phyloP scores from a whole-genome alignment of 2,329 filamentous ascomycete species.

The Neonectria hederae region DNA sequence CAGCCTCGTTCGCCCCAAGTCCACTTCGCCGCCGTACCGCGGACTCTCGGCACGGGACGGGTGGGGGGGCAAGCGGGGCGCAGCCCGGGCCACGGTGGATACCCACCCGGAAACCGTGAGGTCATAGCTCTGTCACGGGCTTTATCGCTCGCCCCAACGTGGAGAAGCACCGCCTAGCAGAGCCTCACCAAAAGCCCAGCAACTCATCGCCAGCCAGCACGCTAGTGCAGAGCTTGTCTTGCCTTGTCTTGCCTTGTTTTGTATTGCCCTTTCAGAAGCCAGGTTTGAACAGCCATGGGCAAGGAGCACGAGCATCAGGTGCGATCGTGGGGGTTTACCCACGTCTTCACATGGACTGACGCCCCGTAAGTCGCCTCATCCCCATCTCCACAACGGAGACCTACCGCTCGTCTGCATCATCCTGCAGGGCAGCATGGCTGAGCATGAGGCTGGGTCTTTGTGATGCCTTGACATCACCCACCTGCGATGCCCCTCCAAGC shows the following conservation, averaged over 20 bases:
- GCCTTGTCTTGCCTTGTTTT: not conserved
- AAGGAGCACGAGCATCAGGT: slow-evolving; percentile 56
- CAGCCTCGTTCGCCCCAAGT: not conserved
- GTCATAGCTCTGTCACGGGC: slow-evolving; percentile 27
- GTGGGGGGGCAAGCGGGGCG: slow-evolving; percentile 32
- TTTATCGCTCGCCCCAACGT: not conserved
- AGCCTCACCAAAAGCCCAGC: slow-evolving; percentile 7
- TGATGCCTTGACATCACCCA: not conserved
- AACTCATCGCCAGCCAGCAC: not conserved
- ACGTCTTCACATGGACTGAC: slow-evolving; percentile 79
- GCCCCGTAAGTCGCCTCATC: slow-evolving; percentile 63
- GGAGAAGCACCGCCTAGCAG: slow-evolving; percentile 14
- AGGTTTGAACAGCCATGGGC: slow-evolving; percentile 1
- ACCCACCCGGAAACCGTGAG: slow-evolving; percentile 22
- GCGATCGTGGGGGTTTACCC: slow-evolving; percentile 72
- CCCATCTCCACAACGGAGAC: not conserved
- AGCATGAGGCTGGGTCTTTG: not conserved
- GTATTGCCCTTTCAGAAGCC: not conserved
- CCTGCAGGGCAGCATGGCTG: slow-evolving; percentile 14
- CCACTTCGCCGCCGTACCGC: not conserved
- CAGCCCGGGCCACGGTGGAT: slow-evolving; percentile 19
- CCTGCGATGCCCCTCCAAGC: not conserved
- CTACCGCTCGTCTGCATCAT: slow-evolving; percentile 4
- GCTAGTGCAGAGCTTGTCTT: not conserved
- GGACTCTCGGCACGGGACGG: slow-evolving; percentile 26